phyloP scores from a whole-genome alignment of 1,284 basidiomycete species.

The Trametes hirsuta region DNA sequence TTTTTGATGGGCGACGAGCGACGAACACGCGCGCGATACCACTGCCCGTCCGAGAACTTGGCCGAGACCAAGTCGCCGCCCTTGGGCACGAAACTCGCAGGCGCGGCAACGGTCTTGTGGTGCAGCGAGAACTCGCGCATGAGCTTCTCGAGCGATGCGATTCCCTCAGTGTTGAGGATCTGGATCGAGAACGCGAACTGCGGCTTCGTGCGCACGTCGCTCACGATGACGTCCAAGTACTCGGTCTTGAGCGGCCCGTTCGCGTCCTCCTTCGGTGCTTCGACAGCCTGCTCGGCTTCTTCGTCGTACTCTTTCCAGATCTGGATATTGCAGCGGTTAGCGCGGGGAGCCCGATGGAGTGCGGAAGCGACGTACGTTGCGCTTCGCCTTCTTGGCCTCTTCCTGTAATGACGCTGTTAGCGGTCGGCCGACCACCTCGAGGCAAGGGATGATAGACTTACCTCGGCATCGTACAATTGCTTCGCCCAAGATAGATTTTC shows the following conservation, averaged over 20 bases:
- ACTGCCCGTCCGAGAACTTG: constrained; percentile 87
- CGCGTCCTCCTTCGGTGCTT: constrained; percentile 47
- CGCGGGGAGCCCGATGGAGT: constrained; percentile 6
- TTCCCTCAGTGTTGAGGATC: constrained; percentile 87
- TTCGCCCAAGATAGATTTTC: constrained; percentile 79
- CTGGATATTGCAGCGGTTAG: constrained; percentile 42
- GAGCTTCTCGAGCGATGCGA: constrained; percentile 87
- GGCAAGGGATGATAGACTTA: constrained; percentile 28
- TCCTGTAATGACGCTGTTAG: constrained; percentile 45
- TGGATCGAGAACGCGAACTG: constrained; percentile 91
- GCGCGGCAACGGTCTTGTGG: constrained; percentile 66
- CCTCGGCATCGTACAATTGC: constrained; percentile 87
- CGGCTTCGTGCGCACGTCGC: constrained; percentile 79
- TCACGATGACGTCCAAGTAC: constrained; percentile 92
- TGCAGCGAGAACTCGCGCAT: constrained; percentile 92
- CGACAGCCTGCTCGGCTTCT: constrained; percentile 58
- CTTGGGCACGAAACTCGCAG: constrained; percentile 75
- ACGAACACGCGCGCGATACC: constrained; percentile 93
- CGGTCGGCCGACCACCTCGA: neutral
- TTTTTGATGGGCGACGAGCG: constrained; percentile 83
- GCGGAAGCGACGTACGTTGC: constrained; percentile 55
- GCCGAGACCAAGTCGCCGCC: constrained; percentile 91
- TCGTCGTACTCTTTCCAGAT: constrained; percentile 85
- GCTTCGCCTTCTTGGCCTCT: constrained; percentile 77
- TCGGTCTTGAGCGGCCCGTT: constrained; percentile 70